Percentiles rank a stretch among this genome's conserved stretches.
These are phyloP conservation scores for Sporothrix mexicana DNA, from an alignment of 2,329 filamentous ascomycete genomes.

Conservation along the genomic window DNA sequence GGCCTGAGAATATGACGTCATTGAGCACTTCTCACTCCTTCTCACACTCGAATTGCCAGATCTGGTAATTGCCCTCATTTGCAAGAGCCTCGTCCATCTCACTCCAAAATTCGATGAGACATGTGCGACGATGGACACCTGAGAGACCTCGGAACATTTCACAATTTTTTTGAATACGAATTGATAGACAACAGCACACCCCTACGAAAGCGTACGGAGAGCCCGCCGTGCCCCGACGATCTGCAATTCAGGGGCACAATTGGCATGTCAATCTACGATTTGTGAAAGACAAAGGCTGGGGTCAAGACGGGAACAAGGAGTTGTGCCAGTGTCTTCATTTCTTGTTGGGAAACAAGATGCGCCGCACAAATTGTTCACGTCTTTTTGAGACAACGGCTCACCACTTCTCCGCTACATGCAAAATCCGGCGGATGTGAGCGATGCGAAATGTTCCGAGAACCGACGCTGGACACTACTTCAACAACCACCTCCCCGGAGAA, in stretches of 20 bases:
- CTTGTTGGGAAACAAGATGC: background rate
- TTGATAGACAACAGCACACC: background rate
- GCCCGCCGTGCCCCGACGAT: background rate
- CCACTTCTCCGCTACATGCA: background rate
- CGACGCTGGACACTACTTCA: background rate
- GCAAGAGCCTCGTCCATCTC: background rate
- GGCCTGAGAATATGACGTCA: background rate
- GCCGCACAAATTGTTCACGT: background rate
- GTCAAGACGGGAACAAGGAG: background rate
- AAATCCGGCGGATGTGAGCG: background rate
- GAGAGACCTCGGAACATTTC: background rate
- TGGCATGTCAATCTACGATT: conserved; percentile 4
- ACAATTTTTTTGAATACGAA: background rate
- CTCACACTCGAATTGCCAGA: background rate
- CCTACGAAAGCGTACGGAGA: background rate
- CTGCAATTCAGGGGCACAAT: background rate
- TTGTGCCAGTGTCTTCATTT: background rate
- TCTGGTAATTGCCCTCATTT: background rate
- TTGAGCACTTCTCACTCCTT: background rate
- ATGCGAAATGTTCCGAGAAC: background rate
- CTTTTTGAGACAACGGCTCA: too few species aligned
- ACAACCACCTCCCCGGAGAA: background rate
- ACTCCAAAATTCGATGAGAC: background rate
- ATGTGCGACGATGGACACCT: background rate
- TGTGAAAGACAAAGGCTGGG: background rate